phyloP scores from a whole-genome alignment of 306 rosid genomes.

The Arachis hypogaea region DNA sequence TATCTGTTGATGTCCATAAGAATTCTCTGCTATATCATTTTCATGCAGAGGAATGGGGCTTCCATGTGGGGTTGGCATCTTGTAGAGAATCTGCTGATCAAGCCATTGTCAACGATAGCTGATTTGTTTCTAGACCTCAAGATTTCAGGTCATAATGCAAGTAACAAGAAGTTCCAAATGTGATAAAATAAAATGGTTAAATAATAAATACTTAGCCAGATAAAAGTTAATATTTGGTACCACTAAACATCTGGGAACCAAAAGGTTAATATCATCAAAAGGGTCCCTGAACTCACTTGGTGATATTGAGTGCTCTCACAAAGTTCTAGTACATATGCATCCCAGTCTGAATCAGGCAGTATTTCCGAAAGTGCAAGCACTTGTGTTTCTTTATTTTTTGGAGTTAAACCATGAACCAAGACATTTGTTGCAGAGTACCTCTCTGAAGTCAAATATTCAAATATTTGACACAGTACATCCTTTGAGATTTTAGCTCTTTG shows the following conservation, averaged over 20 bases:
- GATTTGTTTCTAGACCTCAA: slow-evolving; percentile 64
- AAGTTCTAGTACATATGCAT: slow-evolving; percentile 64
- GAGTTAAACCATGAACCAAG: slow-evolving; percentile 46
- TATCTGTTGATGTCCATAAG: slow-evolving; percentile 67
- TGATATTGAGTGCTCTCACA: slow-evolving; percentile 77
- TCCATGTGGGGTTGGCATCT: slow-evolving; percentile 62
- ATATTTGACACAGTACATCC: slow-evolving; percentile 65
- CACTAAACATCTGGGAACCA: slow-evolving; percentile 34
- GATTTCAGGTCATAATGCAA: slow-evolving; percentile 6
- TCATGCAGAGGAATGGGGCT: slow-evolving; percentile 62
- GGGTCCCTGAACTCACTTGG: slow-evolving; percentile 68
- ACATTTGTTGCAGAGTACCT: slow-evolving; percentile 46
- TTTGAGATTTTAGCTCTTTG: slow-evolving; percentile 73
- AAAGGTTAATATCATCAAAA: slow-evolving; percentile 9
- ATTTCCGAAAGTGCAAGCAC: slow-evolving; percentile 84
- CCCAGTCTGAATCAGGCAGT: slow-evolving; percentile 85
- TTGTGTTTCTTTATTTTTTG: slow-evolving; percentile 78
- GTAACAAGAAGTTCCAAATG: not conserved
- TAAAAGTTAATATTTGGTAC: slow-evolving; percentile 28
- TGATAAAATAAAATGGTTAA: slow-evolving; percentile 23
- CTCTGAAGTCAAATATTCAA: slow-evolving; percentile 75
- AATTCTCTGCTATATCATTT: slow-evolving; percentile 57
- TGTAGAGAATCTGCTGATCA: slow-evolving; percentile 57
- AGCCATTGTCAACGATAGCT: slow-evolving; percentile 55
- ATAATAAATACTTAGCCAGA: slow-evolving; percentile 31